Evolutionary conservation across 2,329 filamentous ascomycete genomes (phyloP).

Genomic region (Fusarium sp.): DNA sequence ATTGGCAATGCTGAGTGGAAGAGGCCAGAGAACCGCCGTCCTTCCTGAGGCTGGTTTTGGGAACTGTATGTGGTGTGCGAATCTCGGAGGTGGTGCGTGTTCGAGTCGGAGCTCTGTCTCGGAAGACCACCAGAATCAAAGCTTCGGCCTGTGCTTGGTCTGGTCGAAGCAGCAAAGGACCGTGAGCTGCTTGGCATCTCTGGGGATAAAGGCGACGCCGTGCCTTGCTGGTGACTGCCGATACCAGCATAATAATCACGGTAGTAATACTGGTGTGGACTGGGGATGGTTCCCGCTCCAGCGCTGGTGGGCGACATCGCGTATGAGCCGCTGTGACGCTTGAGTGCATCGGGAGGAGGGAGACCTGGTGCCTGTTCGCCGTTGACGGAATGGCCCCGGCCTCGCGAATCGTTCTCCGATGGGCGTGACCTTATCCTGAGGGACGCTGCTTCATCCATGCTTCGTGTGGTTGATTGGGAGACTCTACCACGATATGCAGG

Average conservation of each 20-base stretch:
- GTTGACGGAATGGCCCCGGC: conserved; percentile 71
- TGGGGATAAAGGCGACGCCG: conserved; percentile 67
- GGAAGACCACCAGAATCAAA: conserved; percentile 65
- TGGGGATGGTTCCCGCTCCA: conserved; percentile 53
- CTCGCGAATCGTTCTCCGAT: conserved; percentile 63
- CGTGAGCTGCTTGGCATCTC: conserved; percentile 65
- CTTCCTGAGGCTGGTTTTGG: conserved; percentile 58
- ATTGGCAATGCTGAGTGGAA: conserved; percentile 91
- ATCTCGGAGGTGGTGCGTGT: conserved; percentile 61
- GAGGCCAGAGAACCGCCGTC: conserved; percentile 76
- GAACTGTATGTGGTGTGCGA: conserved; percentile 68
- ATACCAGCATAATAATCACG: conserved; percentile 55
- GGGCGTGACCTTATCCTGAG: conserved; percentile 63
- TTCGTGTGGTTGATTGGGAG: conserved; percentile 70
- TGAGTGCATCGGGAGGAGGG: conserved; percentile 74
- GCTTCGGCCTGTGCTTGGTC: conserved; percentile 72
- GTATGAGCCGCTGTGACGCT: conserved; percentile 75
- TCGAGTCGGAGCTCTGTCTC: conserved; percentile 65
- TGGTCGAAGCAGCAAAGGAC: conserved; percentile 59
- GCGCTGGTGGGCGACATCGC: conserved; percentile 67
- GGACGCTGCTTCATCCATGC: conserved; percentile 61
- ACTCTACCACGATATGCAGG: conserved; percentile 72
- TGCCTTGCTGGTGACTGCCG: conserved; percentile 59
- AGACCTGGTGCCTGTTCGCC: conserved; percentile 72
- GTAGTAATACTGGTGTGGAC: conserved; percentile 68